A percentile compares a stretch with the other conserved stretches of the same genome.
Evolutionary conservation across 176 grass and related monocot genomes (phyloP).

Genomic region (Oryza glaberrima): DNA sequence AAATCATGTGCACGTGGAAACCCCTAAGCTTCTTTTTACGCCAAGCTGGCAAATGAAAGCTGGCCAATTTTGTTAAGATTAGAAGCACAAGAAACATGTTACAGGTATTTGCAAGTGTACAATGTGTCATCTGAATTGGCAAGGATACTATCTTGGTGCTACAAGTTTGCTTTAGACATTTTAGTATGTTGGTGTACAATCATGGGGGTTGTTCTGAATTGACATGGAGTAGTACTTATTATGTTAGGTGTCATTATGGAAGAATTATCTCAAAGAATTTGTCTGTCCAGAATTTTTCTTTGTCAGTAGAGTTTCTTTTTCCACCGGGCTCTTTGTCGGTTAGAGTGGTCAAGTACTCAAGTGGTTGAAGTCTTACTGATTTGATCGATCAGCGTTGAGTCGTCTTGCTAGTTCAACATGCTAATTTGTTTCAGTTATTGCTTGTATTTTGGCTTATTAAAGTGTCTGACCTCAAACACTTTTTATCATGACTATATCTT

Average conservation of each 20-base stretch:
- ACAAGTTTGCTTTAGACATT: background rate
- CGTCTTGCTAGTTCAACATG: background rate
- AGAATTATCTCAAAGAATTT: background rate
- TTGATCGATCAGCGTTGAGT: background rate
- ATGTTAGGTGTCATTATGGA: background rate
- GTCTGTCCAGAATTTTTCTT: too few species aligned
- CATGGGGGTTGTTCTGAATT: too few species aligned
- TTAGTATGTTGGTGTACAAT: background rate
- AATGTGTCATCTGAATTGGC: background rate
- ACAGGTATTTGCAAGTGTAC: background rate
- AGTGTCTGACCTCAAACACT: background rate
- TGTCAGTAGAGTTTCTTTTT: too few species aligned
- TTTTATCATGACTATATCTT: background rate
- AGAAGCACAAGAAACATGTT: too few species aligned
- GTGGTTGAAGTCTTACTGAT: background rate
- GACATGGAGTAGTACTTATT: too few species aligned
- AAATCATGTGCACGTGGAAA: background rate
- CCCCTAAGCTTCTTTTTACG: background rate
- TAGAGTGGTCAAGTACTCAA: background rate
- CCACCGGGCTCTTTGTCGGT: background rate
- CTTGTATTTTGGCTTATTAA: background rate
- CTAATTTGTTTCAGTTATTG: background rate
- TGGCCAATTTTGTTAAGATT: too few species aligned
- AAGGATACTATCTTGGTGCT: background rate
- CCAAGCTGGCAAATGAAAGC: too few species aligned